These are phyloP conservation scores for Solanum chmielewskii DNA, from an alignment of 257 asterid genomes.

Conservation along the genomic window DNA sequence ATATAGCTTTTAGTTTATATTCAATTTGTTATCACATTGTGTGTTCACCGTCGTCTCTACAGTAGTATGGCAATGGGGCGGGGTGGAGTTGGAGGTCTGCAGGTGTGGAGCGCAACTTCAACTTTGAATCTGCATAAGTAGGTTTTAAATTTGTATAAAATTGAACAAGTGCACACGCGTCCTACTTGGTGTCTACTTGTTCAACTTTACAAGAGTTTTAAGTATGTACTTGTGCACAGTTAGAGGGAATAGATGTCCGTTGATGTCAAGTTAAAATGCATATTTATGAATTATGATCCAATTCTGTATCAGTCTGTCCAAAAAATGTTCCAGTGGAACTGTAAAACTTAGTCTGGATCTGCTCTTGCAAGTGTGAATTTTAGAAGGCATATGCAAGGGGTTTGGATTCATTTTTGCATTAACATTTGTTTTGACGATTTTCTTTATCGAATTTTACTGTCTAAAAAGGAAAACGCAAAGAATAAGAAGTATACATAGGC, in stretches of 20 bases:
- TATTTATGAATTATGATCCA: not conserved
- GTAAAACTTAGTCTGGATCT: accelerated
- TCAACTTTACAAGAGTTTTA: not conserved
- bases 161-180: not conserved
- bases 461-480: not conserved
- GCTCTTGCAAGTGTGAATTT: accelerated
- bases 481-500: not conserved
- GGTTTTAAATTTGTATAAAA: not conserved
- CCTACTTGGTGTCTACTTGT: not conserved
- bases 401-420: not conserved
- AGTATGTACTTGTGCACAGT: not conserved
- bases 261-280: accelerated
- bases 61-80: not conserved
- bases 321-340: not conserved
- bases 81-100: not conserved
- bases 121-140: not conserved
- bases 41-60: not conserved
- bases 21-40: not conserved
- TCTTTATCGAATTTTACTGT: not conserved
- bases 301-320: not conserved
- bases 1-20: not conserved
- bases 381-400: not conserved
- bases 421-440: not conserved
- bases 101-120: not conserved
- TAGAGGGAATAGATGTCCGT: accelerated